Percentiles rank a stretch among this genome's conserved stretches.
Conservation (phyloP, 805 yeast genomes). For the Isabelozyma heimii region DNA sequence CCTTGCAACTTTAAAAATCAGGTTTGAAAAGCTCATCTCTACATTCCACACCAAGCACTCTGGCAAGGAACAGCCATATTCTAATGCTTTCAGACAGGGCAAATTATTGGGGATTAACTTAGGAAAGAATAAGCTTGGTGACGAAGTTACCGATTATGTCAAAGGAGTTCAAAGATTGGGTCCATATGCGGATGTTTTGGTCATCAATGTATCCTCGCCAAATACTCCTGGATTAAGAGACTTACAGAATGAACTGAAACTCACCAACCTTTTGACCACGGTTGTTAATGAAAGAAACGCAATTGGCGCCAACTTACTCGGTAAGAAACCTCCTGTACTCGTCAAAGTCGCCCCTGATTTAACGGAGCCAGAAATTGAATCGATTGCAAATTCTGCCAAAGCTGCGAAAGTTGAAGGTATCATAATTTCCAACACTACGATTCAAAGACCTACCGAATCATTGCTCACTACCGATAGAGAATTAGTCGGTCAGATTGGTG, state of each 20-base stretch:
- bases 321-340: constrained; percentile 68
- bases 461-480: constrained; percentile 47
- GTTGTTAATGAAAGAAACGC: constrained; percentile 68
- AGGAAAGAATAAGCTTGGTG: constrained; percentile 92
- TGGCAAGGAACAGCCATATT: constrained; percentile 16
- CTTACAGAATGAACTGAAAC: constrained; percentile 73
- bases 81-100: constrained; percentile 57
- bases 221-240: constrained; percentile 94
- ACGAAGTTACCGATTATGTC: constrained; percentile 82
- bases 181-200: constrained; percentile 81
- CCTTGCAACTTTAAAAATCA: constrained; percentile 58
- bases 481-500: constrained; percentile 67
- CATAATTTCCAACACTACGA: constrained; percentile 88
- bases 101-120: constrained; percentile 78
- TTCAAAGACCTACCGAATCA: constrained; percentile 64
- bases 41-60: constrained; percentile 7
- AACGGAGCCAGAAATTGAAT: constrained; percentile 71
- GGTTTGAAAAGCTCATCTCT: constrained; percentile 48
- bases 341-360: constrained; percentile 96
- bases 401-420: constrained; percentile 83
- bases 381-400: constrained; percentile 80
- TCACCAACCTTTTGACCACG: constrained; percentile 61
- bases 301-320: constrained; percentile 40
- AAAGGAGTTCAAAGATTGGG: constrained; percentile 82
- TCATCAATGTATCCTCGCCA: constrained; percentile 91